These are phyloP conservation scores for Coffea humblotiana DNA, from an alignment of 305 asterid species.

Conservation along the genomic window DNA sequence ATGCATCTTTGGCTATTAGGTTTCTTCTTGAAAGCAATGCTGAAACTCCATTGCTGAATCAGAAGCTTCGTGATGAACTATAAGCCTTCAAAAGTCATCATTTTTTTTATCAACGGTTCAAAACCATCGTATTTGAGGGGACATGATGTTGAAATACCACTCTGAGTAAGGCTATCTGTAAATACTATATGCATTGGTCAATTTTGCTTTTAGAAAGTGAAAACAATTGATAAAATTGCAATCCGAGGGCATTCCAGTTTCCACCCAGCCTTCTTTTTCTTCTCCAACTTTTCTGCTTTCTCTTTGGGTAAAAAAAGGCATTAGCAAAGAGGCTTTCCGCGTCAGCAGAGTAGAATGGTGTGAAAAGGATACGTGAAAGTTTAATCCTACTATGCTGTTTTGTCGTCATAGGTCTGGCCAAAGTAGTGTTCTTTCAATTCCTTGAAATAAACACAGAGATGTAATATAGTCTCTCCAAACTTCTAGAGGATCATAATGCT, in stretches of 20 bases:
- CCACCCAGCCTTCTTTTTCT: neutral
- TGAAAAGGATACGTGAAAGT: neutral
- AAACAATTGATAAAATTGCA: neutral
- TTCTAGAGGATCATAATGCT: neutral
- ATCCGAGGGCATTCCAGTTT: neutral
- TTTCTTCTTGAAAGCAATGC: conserved; percentile 50
- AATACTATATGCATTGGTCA: conserved; percentile 6
- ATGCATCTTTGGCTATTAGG: conserved; percentile 69
- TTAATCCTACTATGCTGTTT: neutral
- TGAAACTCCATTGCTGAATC: conserved; percentile 21
- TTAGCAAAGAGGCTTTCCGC: neutral
- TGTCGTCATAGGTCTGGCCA: neutral
- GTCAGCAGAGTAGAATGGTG: too few species aligned
- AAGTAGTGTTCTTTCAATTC: neutral
- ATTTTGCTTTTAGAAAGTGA: neutral
- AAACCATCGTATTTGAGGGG: neutral
- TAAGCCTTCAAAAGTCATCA: conserved; percentile 23
- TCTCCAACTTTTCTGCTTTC: neutral
- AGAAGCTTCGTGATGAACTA: conserved; percentile 53
- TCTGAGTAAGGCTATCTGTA: neutral
- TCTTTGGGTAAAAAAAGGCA: neutral
- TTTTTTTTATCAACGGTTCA: neutral
- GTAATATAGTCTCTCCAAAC: neutral
- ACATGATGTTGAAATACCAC: neutral
- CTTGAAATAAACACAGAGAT: neutral